Conservation (phyloP, 1,284 basidiomycete genomes). For the Leucoagaricus sp. region DNA sequence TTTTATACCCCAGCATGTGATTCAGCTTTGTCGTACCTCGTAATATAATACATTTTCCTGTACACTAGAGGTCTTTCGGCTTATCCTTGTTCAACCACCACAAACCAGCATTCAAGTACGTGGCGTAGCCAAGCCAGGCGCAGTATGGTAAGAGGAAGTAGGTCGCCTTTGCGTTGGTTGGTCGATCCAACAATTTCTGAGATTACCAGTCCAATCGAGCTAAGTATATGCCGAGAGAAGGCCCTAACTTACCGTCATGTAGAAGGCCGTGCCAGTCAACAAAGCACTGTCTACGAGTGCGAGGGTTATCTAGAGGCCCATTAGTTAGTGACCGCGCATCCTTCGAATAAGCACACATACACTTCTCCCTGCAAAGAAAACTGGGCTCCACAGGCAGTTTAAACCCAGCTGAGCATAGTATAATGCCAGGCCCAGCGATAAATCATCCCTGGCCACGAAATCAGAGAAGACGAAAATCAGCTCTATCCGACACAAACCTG, state of each 20-base stretch:
- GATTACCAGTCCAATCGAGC: neutral
- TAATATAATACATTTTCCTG: too few species aligned
- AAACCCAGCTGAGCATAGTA: conserved; percentile 75
- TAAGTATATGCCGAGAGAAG: neutral
- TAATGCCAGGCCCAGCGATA: conserved; percentile 56
- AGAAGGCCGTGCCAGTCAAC: conserved; percentile 60
- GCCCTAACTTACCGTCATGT: conserved; percentile 55
- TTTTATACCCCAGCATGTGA: too few species aligned
- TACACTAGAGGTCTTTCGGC: too few species aligned
- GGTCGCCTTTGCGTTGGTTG: conserved; percentile 51
- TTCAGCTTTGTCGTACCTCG: neutral
- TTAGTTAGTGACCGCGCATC: neutral
- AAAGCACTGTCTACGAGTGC: conserved; percentile 64
- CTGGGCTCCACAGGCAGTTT: conserved; percentile 71
- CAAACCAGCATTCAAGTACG: conserved; percentile 70
- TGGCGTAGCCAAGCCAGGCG: conserved; percentile 63
- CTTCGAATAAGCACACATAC: conserved; percentile 26
- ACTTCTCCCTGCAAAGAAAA: conserved; percentile 66
- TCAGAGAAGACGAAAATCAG: neutral
- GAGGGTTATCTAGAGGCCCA: conserved; percentile 44
- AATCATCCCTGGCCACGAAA: conserved; percentile 38
- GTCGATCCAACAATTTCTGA: conserved; percentile 53
- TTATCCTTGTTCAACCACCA: conserved; percentile 51
- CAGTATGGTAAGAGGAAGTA: conserved; percentile 66
- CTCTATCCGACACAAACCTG: conserved; percentile 31